Percentiles rank a stretch among this genome's conserved stretches.
phyloP scores from a whole-genome alignment of 331 rosid genomes.

The Prunus yedoensis region DNA sequence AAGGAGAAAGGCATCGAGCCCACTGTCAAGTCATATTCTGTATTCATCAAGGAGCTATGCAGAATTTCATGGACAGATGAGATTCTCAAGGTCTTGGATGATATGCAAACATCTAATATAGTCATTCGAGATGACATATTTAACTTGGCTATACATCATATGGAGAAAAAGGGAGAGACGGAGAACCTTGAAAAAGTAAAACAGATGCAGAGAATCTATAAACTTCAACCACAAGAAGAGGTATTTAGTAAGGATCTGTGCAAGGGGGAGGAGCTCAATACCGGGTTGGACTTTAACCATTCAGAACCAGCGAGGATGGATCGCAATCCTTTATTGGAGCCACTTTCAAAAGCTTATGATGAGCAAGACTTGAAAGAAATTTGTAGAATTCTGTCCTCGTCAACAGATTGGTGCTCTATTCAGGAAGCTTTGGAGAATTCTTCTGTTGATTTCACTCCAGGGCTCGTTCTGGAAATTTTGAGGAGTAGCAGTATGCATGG shows the following conservation, averaged over 20 bases:
- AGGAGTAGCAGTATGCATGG: slow-evolving; percentile 50
- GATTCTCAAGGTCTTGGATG: slow-evolving; percentile 57
- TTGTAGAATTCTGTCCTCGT: slow-evolving; percentile 53
- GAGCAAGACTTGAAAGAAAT: slow-evolving; percentile 49
- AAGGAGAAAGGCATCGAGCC: slow-evolving; percentile 55
- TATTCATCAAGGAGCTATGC: slow-evolving; percentile 79
- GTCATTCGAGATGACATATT: slow-evolving; percentile 48
- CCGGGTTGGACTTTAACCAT: slow-evolving; percentile 27
- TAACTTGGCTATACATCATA: slow-evolving; percentile 39
- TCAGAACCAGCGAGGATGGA: slow-evolving; percentile 29
- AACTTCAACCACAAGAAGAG: slow-evolving; percentile 35
- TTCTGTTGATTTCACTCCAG: slow-evolving; percentile 54
- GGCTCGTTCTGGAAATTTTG: slow-evolving; percentile 59
- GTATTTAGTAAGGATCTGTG: slow-evolving; percentile 28
- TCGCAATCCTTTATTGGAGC: slow-evolving; percentile 19
- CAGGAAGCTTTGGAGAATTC: slow-evolving; percentile 57
- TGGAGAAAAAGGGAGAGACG: slow-evolving; percentile 60
- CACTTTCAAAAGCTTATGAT: slow-evolving; percentile 32
- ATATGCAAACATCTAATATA: slow-evolving; percentile 59
- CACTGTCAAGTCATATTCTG: slow-evolving; percentile 57
- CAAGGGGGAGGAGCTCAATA: slow-evolving; percentile 21
- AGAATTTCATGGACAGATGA: slow-evolving; percentile 69
- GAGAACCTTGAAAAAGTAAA: slow-evolving; percentile 48
- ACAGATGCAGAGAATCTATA: slow-evolving; percentile 45
- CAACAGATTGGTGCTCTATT: slow-evolving; percentile 50